phyloP scores from a whole-genome alignment of 2,329 filamentous ascomycete genomes.

The Eutypella sp. region DNA sequence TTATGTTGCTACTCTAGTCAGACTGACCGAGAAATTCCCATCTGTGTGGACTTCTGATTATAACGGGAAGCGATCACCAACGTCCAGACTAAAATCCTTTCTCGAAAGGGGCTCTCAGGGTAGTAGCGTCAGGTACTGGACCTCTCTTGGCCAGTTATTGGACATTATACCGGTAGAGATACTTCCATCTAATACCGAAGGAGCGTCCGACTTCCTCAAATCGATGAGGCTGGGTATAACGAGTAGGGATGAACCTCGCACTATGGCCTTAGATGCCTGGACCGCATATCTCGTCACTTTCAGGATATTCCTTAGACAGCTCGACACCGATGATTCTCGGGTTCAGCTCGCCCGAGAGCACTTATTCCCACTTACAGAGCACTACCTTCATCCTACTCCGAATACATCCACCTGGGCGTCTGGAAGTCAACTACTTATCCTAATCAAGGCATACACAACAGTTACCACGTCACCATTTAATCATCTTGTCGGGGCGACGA shows the following conservation, averaged over 20 bases:
- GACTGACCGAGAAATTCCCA: constrained; percentile 60
- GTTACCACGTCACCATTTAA: constrained; percentile 35
- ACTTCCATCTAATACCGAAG: constrained; percentile 48
- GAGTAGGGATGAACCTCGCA: constrained; percentile 67
- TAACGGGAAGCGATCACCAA: constrained; percentile 47
- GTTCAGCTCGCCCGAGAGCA: constrained; percentile 41
- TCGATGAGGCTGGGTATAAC: constrained; percentile 68
- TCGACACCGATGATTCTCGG: constrained; percentile 41
- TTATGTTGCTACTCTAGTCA: constrained; percentile 61
- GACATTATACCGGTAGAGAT: constrained; percentile 48
- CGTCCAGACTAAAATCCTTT: constrained; percentile 61
- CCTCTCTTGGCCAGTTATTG: constrained; percentile 58
- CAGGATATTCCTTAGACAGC: constrained; percentile 44
- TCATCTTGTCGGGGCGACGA: constrained; percentile 43
- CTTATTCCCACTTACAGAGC: constrained; percentile 49
- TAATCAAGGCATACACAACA: constrained; percentile 44
- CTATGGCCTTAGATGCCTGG: constrained; percentile 67
- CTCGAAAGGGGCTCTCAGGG: constrained; percentile 80
- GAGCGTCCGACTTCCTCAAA: constrained; percentile 56
- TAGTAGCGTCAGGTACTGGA: constrained; percentile 70
- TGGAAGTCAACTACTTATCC: constrained; percentile 28
- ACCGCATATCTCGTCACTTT: constrained; percentile 65
- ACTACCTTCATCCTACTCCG: constrained; percentile 45
- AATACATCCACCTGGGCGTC: constrained; percentile 35
- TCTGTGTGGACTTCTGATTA: constrained; percentile 67